phyloP scores from a whole-genome alignment of 2,329 filamentous ascomycete genomes.

The Neofusicoccum cordaticola region DNA sequence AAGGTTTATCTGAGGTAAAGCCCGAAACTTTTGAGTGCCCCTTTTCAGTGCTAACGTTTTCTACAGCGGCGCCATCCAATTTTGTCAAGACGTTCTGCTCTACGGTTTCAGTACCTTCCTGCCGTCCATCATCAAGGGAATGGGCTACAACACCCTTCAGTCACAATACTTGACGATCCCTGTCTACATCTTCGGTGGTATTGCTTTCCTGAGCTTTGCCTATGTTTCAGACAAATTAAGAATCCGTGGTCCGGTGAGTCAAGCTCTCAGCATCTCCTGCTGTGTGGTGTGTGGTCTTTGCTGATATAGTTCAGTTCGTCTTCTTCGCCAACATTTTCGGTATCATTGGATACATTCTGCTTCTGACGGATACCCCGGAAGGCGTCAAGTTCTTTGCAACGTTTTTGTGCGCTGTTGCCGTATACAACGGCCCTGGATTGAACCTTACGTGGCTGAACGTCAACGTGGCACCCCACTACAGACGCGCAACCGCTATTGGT shows the following conservation, averaged over 20 bases:
- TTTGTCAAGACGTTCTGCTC: constrained; percentile 52
- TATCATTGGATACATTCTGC: constrained; percentile 25
- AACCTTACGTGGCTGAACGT: constrained; percentile 50
- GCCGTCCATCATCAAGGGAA: constrained; percentile 53
- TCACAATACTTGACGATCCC: constrained; percentile 57
- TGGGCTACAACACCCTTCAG: constrained; percentile 52
- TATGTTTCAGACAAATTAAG: constrained; percentile 45
- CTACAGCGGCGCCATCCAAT: constrained; percentile 45
- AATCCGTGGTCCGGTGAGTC: constrained; percentile 21
- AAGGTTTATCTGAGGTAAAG: constrained; percentile 46
- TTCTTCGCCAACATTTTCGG: constrained; percentile 20
- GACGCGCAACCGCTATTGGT: constrained; percentile 48
- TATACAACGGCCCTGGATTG: constrained; percentile 39
- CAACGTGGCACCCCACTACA: constrained; percentile 49
- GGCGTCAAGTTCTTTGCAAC: constrained; percentile 26
- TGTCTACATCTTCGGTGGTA: constrained; percentile 52
- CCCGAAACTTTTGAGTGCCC: neutral
- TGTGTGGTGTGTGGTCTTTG: too few species aligned
- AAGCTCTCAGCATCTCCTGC: neutral
- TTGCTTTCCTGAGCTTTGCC: constrained; percentile 46
- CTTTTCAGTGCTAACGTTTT: neutral
- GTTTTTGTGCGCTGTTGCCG: constrained; percentile 25
- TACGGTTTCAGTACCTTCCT: constrained; percentile 61
- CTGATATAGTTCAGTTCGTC: constrained; percentile 11
- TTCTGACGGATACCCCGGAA: constrained; percentile 14